phyloP scores from a whole-genome alignment of 1,139 yeast genomes.

The Saccharomycopsis crataegensis region DNA sequence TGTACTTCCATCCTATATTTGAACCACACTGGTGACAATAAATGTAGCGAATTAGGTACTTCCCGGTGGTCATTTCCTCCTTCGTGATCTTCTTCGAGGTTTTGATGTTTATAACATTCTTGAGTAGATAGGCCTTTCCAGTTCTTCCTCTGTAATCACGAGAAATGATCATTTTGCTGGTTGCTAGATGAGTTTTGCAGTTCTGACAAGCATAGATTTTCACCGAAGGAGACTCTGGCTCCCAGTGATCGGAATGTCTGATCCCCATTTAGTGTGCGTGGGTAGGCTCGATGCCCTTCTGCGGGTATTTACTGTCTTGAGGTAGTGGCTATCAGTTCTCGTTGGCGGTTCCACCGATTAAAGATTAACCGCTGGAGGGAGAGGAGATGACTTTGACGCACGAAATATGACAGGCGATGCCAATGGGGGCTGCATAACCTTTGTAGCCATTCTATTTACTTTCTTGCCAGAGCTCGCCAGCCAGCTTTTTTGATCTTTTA shows the following conservation, averaged over 20 bases:
- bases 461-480: too few relatives aligned
- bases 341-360: too few relatives aligned
- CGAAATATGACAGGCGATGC: too few relatives aligned
- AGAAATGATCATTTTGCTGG: conserved; percentile 33
- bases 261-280: conserved; percentile 3
- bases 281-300: background rate
- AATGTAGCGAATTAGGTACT: conserved; percentile 35
- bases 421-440: too few relatives aligned
- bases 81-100: conserved; percentile 29
- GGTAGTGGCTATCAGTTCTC: too few relatives aligned
- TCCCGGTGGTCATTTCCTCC: conserved; percentile 37
- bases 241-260: background rate
- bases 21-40: conserved; percentile 36
- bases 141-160: conserved; percentile 36
- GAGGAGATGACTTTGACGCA: too few relatives aligned
- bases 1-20: conserved; percentile 38
- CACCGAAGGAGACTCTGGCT: background rate
- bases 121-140: conserved; percentile 37
- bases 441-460: too few relatives aligned
- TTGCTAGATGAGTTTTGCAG: conserved; percentile 37
- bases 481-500: too few relatives aligned
- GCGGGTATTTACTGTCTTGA: too few relatives aligned
- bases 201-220: conserved; percentile 33
- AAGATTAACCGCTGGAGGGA: too few relatives aligned
- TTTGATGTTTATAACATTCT: conserved; percentile 30